Evolutionary conservation across 148 eudicot genomes (phyloP).

Genomic region (Tetragonia tetragonoides): DNA sequence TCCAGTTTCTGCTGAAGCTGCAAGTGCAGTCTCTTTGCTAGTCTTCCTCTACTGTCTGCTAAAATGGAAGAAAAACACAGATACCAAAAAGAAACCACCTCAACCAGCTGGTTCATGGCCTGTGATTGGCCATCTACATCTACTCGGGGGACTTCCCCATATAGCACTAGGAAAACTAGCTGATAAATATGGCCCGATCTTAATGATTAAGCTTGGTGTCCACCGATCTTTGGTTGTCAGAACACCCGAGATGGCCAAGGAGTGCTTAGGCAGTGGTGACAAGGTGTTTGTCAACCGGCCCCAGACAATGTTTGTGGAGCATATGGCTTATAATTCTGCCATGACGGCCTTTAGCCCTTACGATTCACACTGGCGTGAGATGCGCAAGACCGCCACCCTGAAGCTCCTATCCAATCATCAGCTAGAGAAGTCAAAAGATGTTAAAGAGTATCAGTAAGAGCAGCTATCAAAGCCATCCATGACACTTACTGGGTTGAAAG

Average conservation of each 20-base stretch:
- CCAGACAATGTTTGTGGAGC: background rate
- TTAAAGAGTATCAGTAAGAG: conserved; percentile 16
- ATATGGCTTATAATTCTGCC: conserved; percentile 37
- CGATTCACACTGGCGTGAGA: conserved; percentile 44
- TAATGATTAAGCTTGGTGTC: conserved; percentile 16
- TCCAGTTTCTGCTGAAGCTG: background rate
- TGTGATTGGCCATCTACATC: conserved; percentile 21
- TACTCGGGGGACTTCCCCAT: conserved; percentile 17
- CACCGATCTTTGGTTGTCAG: conserved; percentile 31
- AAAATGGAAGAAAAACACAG: background rate
- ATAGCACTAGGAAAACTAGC: conserved; percentile 28
- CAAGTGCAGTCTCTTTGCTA: conserved; percentile 3
- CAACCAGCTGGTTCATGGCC: conserved; percentile 22
- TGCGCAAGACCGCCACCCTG: conserved; percentile 27
- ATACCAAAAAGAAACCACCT: background rate
- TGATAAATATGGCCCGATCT: conserved; percentile 36
- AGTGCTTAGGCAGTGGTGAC: conserved; percentile 43
- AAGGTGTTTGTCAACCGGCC: conserved; percentile 33
- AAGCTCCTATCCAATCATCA: conserved; percentile 36
- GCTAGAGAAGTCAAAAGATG: conserved; percentile 21
- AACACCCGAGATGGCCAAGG: conserved; percentile 37
- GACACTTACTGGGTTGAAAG: background rate
- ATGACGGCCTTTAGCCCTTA: conserved; percentile 30
- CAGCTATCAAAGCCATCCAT: conserved; percentile 14
- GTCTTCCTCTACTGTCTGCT: background rate